These are phyloP conservation scores for Xylaria longipes DNA, from an alignment of 495 filamentous ascomycete genomes.

Conservation along the genomic window DNA sequence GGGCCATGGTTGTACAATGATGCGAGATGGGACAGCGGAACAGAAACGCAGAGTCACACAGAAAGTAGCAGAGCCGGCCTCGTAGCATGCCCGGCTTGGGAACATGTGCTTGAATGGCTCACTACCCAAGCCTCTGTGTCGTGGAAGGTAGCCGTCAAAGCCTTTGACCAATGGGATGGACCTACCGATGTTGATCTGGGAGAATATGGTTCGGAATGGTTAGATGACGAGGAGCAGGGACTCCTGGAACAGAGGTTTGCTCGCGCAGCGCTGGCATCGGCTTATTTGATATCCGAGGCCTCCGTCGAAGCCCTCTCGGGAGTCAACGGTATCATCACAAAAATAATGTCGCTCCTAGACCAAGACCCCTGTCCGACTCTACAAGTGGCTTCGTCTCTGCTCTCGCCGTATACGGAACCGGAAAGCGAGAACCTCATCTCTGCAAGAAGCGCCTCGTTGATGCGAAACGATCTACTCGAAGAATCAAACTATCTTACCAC, in stretches of 20 bases:
- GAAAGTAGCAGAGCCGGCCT: slow-evolving; percentile 27
- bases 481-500: slow-evolving; percentile 70
- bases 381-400: slow-evolving; percentile 47
- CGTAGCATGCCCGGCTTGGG: slow-evolving; percentile 65
- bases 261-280: slow-evolving; percentile 72
- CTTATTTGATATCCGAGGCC: slow-evolving; percentile 71
- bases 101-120: slow-evolving; percentile 83
- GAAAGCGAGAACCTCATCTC: slow-evolving; percentile 40
- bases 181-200: slow-evolving; percentile 81
- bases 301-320: slow-evolving; percentile 65
- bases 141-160: slow-evolving; percentile 62
- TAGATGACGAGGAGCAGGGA: slow-evolving; percentile 59
- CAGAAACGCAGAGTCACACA: slow-evolving; percentile 24
- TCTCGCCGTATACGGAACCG: slow-evolving; percentile 49
- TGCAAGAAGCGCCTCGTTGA: slow-evolving; percentile 48
- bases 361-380: slow-evolving; percentile 60
- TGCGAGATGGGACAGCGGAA: slow-evolving; percentile 61
- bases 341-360: slow-evolving; percentile 65
- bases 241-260: slow-evolving; percentile 69
- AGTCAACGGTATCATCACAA: slow-evolving; percentile 66
- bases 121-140: slow-evolving; percentile 61
- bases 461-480: slow-evolving; percentile 63
- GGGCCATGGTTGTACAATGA: slow-evolving; percentile 84
- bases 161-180: slow-evolving; percentile 79
- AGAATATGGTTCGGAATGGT: slow-evolving; percentile 63